These are phyloP conservation scores for Diospyros lotus DNA, from an alignment of 148 eudicot genomes.

Conservation along the genomic window DNA sequence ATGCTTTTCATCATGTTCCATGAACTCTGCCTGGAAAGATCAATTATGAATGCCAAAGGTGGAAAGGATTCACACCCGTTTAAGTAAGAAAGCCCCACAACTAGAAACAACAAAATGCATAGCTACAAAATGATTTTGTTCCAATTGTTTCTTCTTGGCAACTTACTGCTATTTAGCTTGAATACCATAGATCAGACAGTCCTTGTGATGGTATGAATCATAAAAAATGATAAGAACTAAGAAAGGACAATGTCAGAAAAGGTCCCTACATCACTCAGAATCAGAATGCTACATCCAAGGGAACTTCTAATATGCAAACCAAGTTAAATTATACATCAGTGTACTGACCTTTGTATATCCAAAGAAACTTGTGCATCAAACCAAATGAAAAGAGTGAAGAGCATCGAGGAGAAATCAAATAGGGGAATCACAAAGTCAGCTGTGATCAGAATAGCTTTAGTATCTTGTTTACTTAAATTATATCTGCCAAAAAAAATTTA, in stretches of 20 bases:
- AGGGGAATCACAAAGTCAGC: no score
- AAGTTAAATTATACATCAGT: not conserved
- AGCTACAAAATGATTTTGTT: not conserved
- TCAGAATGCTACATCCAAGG: not conserved
- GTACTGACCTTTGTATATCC: not conserved
- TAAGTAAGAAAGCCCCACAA: not conserved
- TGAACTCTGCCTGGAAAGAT: constrained; percentile 82
- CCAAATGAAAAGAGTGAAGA: no score
- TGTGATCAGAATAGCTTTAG: no score
- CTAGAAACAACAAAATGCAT: not conserved
- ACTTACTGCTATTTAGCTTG: not conserved
- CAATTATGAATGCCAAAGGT: constrained; percentile 8
- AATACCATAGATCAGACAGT: not conserved
- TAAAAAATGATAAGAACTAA: no score
- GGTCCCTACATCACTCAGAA: not conserved
- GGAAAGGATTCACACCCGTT: not conserved
- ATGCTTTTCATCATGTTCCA: constrained; percentile 98
- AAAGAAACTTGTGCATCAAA: no score
- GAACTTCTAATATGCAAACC: not conserved
- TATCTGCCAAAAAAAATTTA: no score
- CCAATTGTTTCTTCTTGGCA: not conserved
- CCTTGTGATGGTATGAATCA: no score
- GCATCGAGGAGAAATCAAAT: no score
- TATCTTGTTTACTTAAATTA: no score
- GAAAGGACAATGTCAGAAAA: not conserved